These are phyloP conservation scores for Amylostereum chailletii DNA, from an alignment of 1,284 basidiomycete genomes.

Conservation along the genomic window DNA sequence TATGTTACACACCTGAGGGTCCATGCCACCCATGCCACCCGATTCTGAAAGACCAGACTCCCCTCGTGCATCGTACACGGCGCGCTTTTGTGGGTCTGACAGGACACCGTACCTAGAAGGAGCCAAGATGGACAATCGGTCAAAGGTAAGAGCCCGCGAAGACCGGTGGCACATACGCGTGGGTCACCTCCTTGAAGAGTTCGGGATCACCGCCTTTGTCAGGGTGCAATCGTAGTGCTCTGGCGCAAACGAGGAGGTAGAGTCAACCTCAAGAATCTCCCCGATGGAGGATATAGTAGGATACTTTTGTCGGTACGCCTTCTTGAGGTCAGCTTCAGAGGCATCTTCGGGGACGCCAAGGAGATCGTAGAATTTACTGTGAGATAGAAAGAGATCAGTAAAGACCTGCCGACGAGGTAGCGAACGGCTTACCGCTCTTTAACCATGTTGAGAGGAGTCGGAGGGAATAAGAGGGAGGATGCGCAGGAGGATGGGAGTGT, in stretches of 20 bases:
- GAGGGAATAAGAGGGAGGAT: constrained; percentile 11
- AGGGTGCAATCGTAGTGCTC: constrained; percentile 86
- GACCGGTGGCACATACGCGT: constrained; percentile 60
- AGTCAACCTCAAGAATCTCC: constrained; percentile 5
- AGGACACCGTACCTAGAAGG: constrained; percentile 80
- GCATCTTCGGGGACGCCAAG: constrained; percentile 75
- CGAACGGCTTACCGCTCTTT: constrained; percentile 50
- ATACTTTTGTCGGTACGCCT: constrained; percentile 91
- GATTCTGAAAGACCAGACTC: constrained; percentile 87
- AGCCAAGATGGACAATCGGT: constrained; percentile 6
- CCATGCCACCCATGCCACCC: constrained; percentile 93
- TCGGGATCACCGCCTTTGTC: constrained; percentile 98
- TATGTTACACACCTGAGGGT: constrained; percentile 63
- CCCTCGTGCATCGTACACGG: constrained; percentile 86
- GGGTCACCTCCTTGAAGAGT: constrained; percentile 95
- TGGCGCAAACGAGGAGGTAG: constrained; percentile 24
- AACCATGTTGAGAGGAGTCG: constrained; percentile 39
- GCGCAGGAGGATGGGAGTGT: constrained; percentile 13
- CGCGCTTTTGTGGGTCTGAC: constrained; percentile 82
- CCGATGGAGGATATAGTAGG: constrained; percentile 8
- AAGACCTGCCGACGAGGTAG: neutral
- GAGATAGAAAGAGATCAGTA: constrained; percentile 6
- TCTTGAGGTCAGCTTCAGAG: constrained; percentile 81
- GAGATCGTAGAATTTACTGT: constrained; percentile 85
- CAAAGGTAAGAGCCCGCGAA: constrained; percentile 5